A percentile compares a stretch with the other conserved stretches of the same genome.
Evolutionary conservation across 2,329 filamentous ascomycete species (phyloP).

Genomic region (Curvularia lunata): DNA sequence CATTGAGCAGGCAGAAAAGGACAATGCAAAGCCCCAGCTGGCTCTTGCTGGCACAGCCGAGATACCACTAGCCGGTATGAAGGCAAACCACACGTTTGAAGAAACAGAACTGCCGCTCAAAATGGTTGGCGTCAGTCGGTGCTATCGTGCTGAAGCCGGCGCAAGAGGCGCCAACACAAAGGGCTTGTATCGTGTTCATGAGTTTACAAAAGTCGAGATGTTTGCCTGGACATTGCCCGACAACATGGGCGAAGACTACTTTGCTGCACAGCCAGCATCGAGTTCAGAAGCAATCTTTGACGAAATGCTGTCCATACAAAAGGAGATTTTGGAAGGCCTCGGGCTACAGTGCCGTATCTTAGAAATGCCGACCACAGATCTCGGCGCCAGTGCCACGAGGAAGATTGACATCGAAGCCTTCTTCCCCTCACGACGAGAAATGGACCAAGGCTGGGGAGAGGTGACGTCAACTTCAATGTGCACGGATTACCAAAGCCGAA

Average conservation of each 20-base stretch:
- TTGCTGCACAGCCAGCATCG: slow-evolving; percentile 39
- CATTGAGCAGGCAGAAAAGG: slow-evolving; percentile 70
- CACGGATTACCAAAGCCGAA: slow-evolving; percentile 89
- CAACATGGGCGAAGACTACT: slow-evolving; percentile 40
- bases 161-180: slow-evolving; percentile 89
- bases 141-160: slow-evolving; percentile 94
- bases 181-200: slow-evolving; percentile 94
- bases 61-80: slow-evolving; percentile 91
- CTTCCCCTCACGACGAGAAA: slow-evolving; percentile 78
- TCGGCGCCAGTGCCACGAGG: slow-evolving; percentile 84
- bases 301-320: slow-evolving; percentile 87
- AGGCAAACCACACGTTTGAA: slow-evolving; percentile 73
- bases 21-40: slow-evolving; percentile 68
- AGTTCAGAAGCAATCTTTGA: slow-evolving; percentile 69
- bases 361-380: slow-evolving; percentile 88
- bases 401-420: slow-evolving; percentile 95
- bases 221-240: slow-evolving; percentile 85
- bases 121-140: slow-evolving; percentile 83
- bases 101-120: slow-evolving; percentile 74
- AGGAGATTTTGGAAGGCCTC: slow-evolving; percentile 77
- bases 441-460: slow-evolving; percentile 84
- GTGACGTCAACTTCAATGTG: slow-evolving; percentile 90
- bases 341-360: slow-evolving; percentile 85
- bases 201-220: slow-evolving; percentile 98
- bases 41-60: slow-evolving; percentile 89